phyloP scores from a whole-genome alignment of 2,329 filamentous ascomycete genomes.

The Exserohilum turcica region DNA sequence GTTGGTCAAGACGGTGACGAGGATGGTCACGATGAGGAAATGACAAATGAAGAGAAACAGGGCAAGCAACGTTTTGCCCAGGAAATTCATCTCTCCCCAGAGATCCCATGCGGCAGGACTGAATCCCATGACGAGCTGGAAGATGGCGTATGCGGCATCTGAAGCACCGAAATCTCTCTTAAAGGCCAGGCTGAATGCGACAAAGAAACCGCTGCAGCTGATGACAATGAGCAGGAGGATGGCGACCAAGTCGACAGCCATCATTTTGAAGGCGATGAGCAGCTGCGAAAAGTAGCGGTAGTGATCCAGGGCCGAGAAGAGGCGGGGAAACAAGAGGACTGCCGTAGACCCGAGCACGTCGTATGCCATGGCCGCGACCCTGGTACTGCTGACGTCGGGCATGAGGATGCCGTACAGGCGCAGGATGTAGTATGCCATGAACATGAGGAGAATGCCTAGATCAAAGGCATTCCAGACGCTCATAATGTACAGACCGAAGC shows the following conservation, averaged over 20 bases:
- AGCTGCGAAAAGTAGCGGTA: constrained; percentile 96
- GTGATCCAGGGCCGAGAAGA: constrained; percentile 92
- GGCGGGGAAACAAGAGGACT: constrained; percentile 83
- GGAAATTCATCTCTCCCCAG: constrained; percentile 79
- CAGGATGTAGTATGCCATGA: constrained; percentile 88
- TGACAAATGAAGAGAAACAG: constrained; percentile 93
- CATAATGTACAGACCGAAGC: constrained; percentile 95
- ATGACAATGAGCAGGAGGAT: constrained; percentile 84
- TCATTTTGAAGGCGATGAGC: constrained; percentile 89
- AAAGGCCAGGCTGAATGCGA: constrained; percentile 87
- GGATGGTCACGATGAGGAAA: constrained; percentile 89
- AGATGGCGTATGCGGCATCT: constrained; percentile 85
- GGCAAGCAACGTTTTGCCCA: constrained; percentile 76
- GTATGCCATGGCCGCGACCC: constrained; percentile 83
- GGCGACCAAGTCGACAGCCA: constrained; percentile 87
- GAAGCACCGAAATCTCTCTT: constrained; percentile 69
- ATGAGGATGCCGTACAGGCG: constrained; percentile 86
- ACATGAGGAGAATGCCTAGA: constrained; percentile 81
- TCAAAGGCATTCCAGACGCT: constrained; percentile 98
- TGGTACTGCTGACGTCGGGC: constrained; percentile 69
- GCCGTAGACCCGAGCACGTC: constrained; percentile 93
- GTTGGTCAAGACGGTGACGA: constrained; percentile 95
- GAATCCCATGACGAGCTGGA: constrained; percentile 95
- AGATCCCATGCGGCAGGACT: constrained; percentile 92
- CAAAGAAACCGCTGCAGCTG: constrained; percentile 91